phyloP scores from a whole-genome alignment of 805 yeast species.

The Candida arabinofermentans region DNA sequence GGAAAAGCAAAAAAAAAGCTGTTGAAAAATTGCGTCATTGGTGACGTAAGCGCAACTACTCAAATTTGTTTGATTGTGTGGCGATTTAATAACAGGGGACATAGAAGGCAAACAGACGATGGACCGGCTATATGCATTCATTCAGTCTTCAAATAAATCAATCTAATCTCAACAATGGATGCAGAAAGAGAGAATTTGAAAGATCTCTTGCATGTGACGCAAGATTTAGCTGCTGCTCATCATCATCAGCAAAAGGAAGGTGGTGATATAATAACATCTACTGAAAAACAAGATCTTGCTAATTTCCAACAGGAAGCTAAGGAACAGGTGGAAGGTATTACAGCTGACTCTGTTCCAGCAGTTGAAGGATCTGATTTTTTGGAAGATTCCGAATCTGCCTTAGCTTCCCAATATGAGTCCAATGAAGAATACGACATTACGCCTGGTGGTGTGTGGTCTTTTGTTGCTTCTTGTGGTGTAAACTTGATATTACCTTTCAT shows the following conservation, averaged over 20 bases:
- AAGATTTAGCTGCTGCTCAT: constrained; percentile 9
- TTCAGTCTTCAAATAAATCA: neutral
- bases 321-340: constrained; percentile 1
- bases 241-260: constrained; percentile 11
- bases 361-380: neutral
- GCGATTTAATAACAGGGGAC: too few species aligned
- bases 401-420: too few species aligned
- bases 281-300: constrained; percentile 13
- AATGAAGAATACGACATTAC: constrained; percentile 9
- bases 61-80: too few species aligned
- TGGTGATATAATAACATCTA: constrained; percentile 8
- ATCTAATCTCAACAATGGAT: constrained; percentile 2
- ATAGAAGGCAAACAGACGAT: too few species aligned
- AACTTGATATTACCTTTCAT: constrained; percentile 82
- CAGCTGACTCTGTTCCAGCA: neutral
- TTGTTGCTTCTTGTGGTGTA: constrained; percentile 53
- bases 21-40: neutral
- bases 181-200: constrained; percentile 1
- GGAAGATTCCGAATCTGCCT: too few species aligned
- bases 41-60: neutral
- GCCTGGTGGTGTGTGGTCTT: constrained; percentile 33
- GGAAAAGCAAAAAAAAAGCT: too few species aligned
- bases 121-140: neutral
- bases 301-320: constrained; percentile 9
- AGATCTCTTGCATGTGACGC: constrained; percentile 12